phyloP scores from a whole-genome alignment of 2,329 filamentous ascomycete genomes.

The Xylaria sp. region DNA sequence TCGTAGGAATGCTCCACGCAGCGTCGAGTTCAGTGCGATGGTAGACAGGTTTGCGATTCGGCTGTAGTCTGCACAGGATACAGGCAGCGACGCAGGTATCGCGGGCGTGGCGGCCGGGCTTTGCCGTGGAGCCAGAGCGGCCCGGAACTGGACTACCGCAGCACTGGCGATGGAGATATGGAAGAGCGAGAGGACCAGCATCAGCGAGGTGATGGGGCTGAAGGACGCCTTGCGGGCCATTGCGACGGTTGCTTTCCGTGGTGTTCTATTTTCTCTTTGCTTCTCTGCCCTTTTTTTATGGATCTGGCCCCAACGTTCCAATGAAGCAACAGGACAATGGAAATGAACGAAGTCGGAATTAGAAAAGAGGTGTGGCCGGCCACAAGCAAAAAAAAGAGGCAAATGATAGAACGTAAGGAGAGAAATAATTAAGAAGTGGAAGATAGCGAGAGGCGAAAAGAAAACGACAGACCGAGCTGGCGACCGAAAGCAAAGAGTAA shows the following conservation, averaged over 20 bases:
- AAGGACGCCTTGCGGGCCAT: slow-evolving; percentile 40
- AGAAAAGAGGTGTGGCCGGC: slow-evolving; percentile 44
- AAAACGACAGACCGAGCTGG: slow-evolving; percentile 36
- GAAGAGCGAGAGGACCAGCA: slow-evolving; percentile 43
- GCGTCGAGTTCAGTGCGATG: slow-evolving; percentile 58
- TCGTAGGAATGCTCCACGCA: slow-evolving; percentile 58
- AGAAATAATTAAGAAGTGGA: slow-evolving; percentile 26
- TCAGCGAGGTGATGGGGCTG: slow-evolving; percentile 39
- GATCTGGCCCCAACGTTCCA: slow-evolving; percentile 25
- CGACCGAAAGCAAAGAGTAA: slow-evolving; percentile 41
- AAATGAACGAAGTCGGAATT: slow-evolving; percentile 23
- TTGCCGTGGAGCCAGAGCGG: slow-evolving; percentile 41
- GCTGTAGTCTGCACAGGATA: slow-evolving; percentile 56
- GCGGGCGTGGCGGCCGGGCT: slow-evolving; percentile 37
- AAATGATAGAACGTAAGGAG: slow-evolving; percentile 8
- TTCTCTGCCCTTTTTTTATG: background rate
- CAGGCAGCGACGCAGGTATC: slow-evolving; percentile 21
- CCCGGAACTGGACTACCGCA: slow-evolving; percentile 37
- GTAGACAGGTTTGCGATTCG: slow-evolving; percentile 59
- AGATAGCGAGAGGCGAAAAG: slow-evolving; percentile 40
- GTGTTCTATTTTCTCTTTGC: slow-evolving; percentile 15
- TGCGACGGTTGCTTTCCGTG: slow-evolving; percentile 28
- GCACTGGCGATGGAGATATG: slow-evolving; percentile 37
- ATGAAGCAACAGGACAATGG: slow-evolving; percentile 10
- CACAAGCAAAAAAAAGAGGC: slow-evolving; percentile 30